phyloP scores from a whole-genome alignment of 2,329 filamentous ascomycete species.

The Corniculantispora saksenae region DNA sequence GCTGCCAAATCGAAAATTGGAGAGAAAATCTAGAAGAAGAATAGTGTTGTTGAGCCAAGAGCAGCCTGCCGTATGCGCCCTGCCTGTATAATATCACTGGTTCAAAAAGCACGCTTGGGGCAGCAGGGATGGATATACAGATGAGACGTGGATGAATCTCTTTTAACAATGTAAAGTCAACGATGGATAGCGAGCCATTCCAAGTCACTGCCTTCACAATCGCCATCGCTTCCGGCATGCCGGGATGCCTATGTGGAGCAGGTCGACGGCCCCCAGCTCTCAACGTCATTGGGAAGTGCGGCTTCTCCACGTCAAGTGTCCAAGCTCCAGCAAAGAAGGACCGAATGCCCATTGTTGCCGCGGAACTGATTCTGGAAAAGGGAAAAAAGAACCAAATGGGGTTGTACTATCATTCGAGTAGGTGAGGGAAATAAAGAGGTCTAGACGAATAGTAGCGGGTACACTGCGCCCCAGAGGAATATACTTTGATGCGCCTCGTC shows the following conservation, averaged over 20 bases:
- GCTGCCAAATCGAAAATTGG: background rate
- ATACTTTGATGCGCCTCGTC: constrained; percentile 2
- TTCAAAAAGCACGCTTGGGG: too few species aligned
- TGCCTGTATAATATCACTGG: too few species aligned
- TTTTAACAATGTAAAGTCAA: too few species aligned
- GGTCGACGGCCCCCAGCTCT: background rate
- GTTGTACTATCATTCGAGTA: background rate
- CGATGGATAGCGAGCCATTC: background rate
- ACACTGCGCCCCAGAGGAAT: background rate
- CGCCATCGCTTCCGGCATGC: constrained; percentile 3
- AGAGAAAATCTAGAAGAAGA: background rate
- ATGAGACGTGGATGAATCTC: too few species aligned
- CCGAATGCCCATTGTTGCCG: constrained; percentile 4
- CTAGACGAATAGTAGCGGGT: background rate
- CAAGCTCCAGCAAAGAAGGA: background rate
- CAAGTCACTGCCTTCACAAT: background rate
- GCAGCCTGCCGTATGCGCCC: too few species aligned
- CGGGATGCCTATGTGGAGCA: background rate
- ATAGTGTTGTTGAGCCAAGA: too few species aligned
- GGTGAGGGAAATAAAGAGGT: background rate
- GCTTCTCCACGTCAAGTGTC: background rate
- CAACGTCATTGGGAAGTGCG: background rate
- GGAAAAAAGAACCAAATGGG: background rate
- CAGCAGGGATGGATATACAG: too few species aligned
- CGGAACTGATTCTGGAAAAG: background rate